Evolutionary conservation across 352 stramenopile genomes (phyloP).

Genomic region (Pythium guiyangense): DNA sequence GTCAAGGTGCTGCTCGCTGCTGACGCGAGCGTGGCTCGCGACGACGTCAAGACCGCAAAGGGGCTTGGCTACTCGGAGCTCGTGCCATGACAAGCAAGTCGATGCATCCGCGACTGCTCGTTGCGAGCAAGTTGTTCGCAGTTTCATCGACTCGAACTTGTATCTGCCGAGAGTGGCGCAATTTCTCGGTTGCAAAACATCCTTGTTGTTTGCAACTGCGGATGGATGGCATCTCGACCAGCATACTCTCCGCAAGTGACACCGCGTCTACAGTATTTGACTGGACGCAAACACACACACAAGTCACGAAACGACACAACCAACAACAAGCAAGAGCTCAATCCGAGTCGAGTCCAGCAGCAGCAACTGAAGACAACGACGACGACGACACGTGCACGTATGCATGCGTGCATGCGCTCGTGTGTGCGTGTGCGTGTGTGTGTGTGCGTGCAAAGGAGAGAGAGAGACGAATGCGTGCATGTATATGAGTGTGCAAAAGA

Average conservation of each 20-base stretch:
- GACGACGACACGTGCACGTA: neutral
- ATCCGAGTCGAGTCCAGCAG: neutral
- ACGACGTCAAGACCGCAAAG: too few species aligned
- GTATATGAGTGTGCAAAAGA: slow-evolving; percentile 5
- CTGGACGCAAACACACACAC: slow-evolving; percentile 2
- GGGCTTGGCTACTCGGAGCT: too few species aligned
- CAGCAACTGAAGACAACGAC: neutral
- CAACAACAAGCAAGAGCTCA: neutral
- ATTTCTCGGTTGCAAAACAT: too few species aligned
- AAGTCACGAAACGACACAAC: neutral
- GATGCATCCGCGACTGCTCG: too few species aligned
- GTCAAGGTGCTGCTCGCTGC: too few species aligned
- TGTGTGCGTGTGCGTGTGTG: too few species aligned
- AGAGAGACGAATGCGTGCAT: slow-evolving; percentile 8
- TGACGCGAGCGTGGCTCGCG: too few species aligned
- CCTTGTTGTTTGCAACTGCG: neutral
- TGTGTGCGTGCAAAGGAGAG: too few species aligned
- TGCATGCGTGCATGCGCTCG: neutral
- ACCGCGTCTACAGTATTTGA: slow-evolving; percentile 7
- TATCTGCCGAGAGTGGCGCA: too few species aligned
- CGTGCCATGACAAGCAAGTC: too few species aligned
- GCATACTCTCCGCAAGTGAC: slow-evolving; percentile 2
- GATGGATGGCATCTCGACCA: neutral
- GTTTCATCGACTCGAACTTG: neutral
- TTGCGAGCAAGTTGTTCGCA: too few species aligned